phyloP scores from a whole-genome alignment of 371 early-diverging fungal genomes.

The Coelomomyces lativittatus region DNA sequence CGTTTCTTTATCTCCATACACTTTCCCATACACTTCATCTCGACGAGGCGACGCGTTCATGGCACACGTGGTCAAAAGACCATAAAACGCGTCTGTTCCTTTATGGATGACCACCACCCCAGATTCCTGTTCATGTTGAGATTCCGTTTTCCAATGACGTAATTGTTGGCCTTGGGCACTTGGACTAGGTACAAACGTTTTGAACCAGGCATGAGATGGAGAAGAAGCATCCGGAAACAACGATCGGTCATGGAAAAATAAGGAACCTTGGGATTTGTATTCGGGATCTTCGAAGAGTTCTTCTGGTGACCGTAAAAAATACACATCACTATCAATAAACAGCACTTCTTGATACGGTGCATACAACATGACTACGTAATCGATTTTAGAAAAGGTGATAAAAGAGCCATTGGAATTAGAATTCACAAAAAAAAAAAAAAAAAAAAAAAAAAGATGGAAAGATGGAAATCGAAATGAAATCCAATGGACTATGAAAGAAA shows the following conservation, averaged over 20 bases:
- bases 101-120: conserved; percentile 14
- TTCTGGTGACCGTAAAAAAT: conserved; percentile 13
- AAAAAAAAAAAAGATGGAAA: too few relatives aligned
- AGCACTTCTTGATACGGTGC: background rate
- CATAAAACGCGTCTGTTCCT: conserved; percentile 2
- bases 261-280: conserved; percentile 7
- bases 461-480: too few relatives aligned
- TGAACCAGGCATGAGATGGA: background rate
- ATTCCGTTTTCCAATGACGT: conserved; percentile 1
- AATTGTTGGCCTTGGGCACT: background rate
- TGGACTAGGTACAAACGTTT: background rate
- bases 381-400: background rate
- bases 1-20: conserved; percentile 15
- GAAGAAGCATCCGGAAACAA: background rate
- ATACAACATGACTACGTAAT: background rate
- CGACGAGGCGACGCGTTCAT: conserved; percentile 7
- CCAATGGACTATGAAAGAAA: too few relatives aligned
- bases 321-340: background rate
- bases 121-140: conserved; percentile 10
- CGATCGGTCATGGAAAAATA: conserved; percentile 12
- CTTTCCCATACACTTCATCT: conserved; percentile 4
- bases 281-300: conserved; percentile 4
- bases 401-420: too few relatives aligned
- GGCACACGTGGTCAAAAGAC: conserved; percentile 7
- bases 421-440: too few relatives aligned